Percentiles rank a stretch among this genome's conserved stretches.
Conservation (phyloP, 805 yeast genomes). For the Cyberlindnera xishuangbannaensis region DNA sequence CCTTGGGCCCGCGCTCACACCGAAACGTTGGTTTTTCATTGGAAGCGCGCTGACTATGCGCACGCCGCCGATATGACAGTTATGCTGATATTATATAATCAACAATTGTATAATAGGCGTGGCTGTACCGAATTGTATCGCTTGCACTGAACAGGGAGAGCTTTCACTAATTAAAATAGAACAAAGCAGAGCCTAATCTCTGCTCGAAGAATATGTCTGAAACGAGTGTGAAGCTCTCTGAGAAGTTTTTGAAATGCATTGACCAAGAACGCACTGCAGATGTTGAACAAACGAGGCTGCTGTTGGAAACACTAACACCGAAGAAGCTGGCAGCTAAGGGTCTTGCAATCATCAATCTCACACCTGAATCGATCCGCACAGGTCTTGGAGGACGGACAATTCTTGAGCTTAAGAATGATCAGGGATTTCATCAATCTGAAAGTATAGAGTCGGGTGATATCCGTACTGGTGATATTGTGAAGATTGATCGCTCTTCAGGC, state of each 20-base stretch:
- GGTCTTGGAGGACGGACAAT: slow-evolving; percentile 76
- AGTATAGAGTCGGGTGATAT: slow-evolving; percentile 44
- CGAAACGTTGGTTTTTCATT: slow-evolving; percentile 15
- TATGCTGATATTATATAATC: too few relatives aligned
- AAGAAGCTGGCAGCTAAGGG: slow-evolving; percentile 67
- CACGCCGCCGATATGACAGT: too few relatives aligned
- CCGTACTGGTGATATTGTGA: slow-evolving; percentile 73
- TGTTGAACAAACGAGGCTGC: slow-evolving; percentile 23
- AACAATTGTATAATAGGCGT: too few relatives aligned
- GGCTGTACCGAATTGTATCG: too few relatives aligned
- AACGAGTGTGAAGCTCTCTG: slow-evolving; percentile 12
- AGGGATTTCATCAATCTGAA: slow-evolving; percentile 33
- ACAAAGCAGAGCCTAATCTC: too few relatives aligned
- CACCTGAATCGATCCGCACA: slow-evolving; percentile 54
- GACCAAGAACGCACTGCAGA: slow-evolving; percentile 20
- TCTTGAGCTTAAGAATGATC: slow-evolving; percentile 56
- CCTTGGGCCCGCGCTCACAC: too few relatives aligned
- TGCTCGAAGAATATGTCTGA: too few relatives aligned
- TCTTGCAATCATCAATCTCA: slow-evolving; percentile 65
- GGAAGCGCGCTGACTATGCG: too few relatives aligned
- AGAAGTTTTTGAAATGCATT: slow-evolving; percentile 17
- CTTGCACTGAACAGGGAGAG: too few relatives aligned
- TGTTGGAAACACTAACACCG: slow-evolving; percentile 47
- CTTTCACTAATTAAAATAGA: too few relatives aligned
- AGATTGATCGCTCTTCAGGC: too few relatives aligned